A percentile compares a stretch with the other conserved stretches of the same genome.
Conservation (phyloP, 768 basidiomycete species). For the Sporobolomyces pararoseus region DNA sequence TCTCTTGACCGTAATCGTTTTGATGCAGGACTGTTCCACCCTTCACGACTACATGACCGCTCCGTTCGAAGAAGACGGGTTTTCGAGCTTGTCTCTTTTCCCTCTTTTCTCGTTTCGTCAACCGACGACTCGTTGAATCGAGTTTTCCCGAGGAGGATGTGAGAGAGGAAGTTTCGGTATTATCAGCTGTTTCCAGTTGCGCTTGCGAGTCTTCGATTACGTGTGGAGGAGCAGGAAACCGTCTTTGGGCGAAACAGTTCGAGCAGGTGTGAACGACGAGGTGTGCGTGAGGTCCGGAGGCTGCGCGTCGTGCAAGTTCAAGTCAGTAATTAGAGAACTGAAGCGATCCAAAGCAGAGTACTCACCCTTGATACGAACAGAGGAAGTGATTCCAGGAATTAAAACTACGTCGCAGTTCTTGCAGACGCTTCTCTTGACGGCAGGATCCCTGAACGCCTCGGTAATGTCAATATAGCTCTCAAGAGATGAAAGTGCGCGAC, state of each 20-base stretch:
- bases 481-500: constrained; percentile 41
- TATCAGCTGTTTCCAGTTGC: too few species aligned
- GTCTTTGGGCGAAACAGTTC: constrained; percentile 18
- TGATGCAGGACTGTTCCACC: background rate
- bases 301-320: background rate
- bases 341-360: too few species aligned
- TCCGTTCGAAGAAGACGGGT: constrained; percentile 30
- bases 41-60: constrained; percentile 22
- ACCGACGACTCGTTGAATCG: too few species aligned
- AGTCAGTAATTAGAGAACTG: too few species aligned
- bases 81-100: constrained; percentile 11
- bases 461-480: background rate
- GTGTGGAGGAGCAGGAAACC: constrained; percentile 32
- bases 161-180: background rate
- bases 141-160: too few species aligned
- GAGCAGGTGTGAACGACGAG: constrained; percentile 29
- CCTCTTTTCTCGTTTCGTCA: constrained; percentile 15
- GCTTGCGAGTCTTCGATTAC: background rate
- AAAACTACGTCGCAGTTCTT: constrained; percentile 63
- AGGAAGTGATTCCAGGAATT: constrained; percentile 64
- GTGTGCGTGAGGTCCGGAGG: constrained; percentile 32
- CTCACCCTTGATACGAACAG: constrained; percentile 64
- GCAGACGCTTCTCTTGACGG: constrained; percentile 76
- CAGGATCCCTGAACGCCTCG: constrained; percentile 61
- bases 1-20: background rate